These are phyloP conservation scores for Aaosphaeria pasadenensis DNA, from an alignment of 2,329 filamentous ascomycete genomes.

Conservation along the genomic window DNA sequence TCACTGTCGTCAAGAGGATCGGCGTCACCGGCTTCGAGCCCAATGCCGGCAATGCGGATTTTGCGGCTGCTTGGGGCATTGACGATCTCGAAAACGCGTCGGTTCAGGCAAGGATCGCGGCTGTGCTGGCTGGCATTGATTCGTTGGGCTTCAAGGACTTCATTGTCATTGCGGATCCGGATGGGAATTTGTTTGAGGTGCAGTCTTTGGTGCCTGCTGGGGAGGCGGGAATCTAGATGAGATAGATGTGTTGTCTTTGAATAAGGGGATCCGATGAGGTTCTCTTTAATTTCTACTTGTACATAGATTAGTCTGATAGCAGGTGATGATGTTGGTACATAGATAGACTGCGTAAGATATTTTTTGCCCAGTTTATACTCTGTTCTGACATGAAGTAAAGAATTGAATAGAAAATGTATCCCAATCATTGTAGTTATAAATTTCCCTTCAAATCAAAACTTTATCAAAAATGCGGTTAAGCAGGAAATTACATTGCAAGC, in stretches of 20 bases:
- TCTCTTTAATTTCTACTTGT: too few relatives aligned
- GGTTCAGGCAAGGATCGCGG: conserved; percentile 1
- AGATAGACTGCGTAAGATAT: too few relatives aligned
- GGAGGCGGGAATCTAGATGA: background rate
- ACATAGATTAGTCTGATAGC: too few relatives aligned
- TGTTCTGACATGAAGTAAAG: too few relatives aligned
- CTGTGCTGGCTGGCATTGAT: conserved; percentile 3
- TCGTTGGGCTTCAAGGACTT: conserved; percentile 13
- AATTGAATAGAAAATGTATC: too few relatives aligned
- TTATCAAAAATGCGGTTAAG: too few relatives aligned
- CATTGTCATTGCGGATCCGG: conserved; percentile 18
- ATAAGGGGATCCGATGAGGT: too few relatives aligned
- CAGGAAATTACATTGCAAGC: too few relatives aligned
- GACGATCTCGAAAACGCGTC: conserved; percentile 4
- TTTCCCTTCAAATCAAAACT: too few relatives aligned
- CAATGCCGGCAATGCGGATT: conserved; percentile 2
- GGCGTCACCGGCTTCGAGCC: conserved; percentile 12
- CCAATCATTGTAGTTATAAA: too few relatives aligned
- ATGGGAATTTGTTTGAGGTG: conserved; percentile 21
- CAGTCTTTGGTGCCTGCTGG: conserved; percentile 5
- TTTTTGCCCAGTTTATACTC: too few relatives aligned
- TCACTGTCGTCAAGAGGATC: conserved; percentile 25
- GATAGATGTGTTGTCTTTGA: background rate
- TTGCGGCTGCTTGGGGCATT: conserved; percentile 5
- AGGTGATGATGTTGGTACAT: too few relatives aligned